phyloP scores from a whole-genome alignment of 768 basidiomycete species.

The Panellus pusillus region DNA sequence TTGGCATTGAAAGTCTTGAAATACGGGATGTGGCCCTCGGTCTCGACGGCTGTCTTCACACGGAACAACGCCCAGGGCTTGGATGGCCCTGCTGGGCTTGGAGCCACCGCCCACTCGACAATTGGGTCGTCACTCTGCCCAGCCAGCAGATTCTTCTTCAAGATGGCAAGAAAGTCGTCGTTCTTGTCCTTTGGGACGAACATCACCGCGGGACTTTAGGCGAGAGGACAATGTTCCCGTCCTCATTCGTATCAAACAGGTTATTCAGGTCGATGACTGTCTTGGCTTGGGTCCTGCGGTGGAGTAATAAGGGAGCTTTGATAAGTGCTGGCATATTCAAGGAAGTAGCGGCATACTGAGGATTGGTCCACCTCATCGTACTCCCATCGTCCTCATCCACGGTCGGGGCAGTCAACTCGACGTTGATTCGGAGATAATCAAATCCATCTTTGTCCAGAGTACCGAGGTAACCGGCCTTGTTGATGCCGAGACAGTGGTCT shows the following conservation, averaged over 20 bases:
- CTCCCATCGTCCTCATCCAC: not conserved
- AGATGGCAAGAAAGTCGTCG: not conserved
- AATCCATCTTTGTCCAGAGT: too few relatives aligned
- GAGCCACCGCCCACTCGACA: not conserved
- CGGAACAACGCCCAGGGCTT: not conserved
- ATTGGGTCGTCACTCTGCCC: not conserved
- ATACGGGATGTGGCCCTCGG: not conserved
- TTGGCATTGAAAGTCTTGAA: not conserved
- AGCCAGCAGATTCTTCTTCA: not conserved
- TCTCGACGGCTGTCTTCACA: not conserved
- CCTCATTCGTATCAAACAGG: not conserved
- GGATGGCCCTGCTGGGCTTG: not conserved
- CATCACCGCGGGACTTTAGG: not conserved
- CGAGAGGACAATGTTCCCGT: not conserved
- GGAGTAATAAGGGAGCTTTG: not conserved
- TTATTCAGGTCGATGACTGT: not conserved
- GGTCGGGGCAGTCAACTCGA: not conserved
- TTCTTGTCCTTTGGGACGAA: not conserved
- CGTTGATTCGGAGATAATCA: too few relatives aligned
- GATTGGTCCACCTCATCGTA: not conserved
- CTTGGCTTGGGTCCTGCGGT: not conserved
- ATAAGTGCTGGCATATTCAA: not conserved
- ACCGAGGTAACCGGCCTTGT: too few relatives aligned
- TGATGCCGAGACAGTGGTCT: too few relatives aligned
- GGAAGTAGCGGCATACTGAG: not conserved